phyloP scores from a whole-genome alignment of 2,329 filamentous ascomycete genomes.

The Zymoseptoria tritici region DNA sequence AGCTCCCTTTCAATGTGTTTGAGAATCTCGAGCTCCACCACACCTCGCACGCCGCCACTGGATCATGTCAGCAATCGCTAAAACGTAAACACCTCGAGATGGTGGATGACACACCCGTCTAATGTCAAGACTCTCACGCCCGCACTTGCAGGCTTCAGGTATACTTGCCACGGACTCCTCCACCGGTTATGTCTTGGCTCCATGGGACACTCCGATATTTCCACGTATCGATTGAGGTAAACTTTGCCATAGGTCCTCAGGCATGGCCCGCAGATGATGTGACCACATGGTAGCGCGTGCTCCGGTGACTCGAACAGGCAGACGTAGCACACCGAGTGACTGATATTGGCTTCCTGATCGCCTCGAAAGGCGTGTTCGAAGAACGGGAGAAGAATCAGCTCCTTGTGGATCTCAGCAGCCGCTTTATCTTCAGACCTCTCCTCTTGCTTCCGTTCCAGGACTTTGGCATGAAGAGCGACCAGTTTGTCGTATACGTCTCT shows the following conservation, averaged over 20 bases:
- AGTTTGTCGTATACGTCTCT: conserved; percentile 16
- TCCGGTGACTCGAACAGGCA: conserved; percentile 36
- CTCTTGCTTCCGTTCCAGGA: background rate
- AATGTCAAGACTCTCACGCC: conserved; percentile 35
- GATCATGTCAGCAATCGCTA: background rate
- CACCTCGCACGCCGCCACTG: conserved; percentile 39
- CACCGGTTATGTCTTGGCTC: conserved; percentile 1
- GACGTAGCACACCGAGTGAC: conserved; percentile 37
- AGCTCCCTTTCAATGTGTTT: conserved; percentile 31
- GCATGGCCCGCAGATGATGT: conserved; percentile 36
- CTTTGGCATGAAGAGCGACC: background rate
- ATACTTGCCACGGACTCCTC: conserved; percentile 8
- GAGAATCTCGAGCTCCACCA: conserved; percentile 37
- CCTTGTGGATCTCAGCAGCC: conserved; percentile 11
- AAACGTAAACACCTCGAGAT: background rate
- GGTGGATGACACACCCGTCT: conserved; percentile 31
- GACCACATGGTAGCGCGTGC: conserved; percentile 37
- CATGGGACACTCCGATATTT: conserved; percentile 23
- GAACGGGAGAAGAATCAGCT: conserved; percentile 17
- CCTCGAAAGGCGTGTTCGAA: conserved; percentile 14
- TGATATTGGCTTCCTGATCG: conserved; percentile 22
- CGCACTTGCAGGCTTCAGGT: conserved; percentile 29
- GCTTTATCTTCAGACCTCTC: conserved; percentile 9
- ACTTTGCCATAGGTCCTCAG: conserved; percentile 25
- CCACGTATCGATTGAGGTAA: background rate